phyloP scores from a whole-genome alignment of 495 filamentous ascomycete species.

The Tetracladium marchalianum region DNA sequence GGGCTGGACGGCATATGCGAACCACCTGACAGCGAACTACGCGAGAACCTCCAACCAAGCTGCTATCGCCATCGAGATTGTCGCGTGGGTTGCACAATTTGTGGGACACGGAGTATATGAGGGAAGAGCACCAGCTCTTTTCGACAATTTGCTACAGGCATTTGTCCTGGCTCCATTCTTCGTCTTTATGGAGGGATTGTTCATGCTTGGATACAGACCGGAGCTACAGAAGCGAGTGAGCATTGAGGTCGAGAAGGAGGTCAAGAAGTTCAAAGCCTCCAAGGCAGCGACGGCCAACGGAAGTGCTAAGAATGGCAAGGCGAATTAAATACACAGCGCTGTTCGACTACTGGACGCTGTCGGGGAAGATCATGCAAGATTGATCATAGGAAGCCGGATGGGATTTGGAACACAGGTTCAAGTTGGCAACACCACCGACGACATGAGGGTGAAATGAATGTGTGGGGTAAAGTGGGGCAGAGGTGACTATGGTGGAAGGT shows the following conservation, averaged over 20 bases:
- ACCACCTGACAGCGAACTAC: constrained; percentile 61
- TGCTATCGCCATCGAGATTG: constrained; percentile 55
- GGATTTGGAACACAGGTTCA: no score
- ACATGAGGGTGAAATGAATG: no score
- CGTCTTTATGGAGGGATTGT: constrained; percentile 92
- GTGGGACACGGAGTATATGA: constrained; percentile 87
- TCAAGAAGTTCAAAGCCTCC: neutral
- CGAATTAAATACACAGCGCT: no score
- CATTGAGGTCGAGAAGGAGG: constrained; percentile 43
- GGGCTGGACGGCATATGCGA: constrained; percentile 58
- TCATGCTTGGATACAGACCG: constrained; percentile 81
- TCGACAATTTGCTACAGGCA: constrained; percentile 88
- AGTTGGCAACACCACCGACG: no score
- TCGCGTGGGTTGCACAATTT: constrained; percentile 84
- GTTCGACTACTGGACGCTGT: no score
- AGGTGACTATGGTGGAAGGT: no score
- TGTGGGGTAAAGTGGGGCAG: no score
- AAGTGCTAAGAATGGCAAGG: no score
- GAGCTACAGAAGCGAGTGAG: constrained; percentile 75
- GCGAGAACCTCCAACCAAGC: constrained; percentile 57
- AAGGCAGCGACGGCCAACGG: neutral
- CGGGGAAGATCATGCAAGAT: no score
- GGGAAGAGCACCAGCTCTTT: constrained; percentile 72
- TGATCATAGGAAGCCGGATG: no score
- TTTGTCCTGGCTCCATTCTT: constrained; percentile 95